Percentiles rank a stretch among this genome's conserved stretches.
Evolutionary conservation across 1,284 basidiomycete genomes (phyloP).

Genomic region (Apiotrichum montevideense): DNA sequence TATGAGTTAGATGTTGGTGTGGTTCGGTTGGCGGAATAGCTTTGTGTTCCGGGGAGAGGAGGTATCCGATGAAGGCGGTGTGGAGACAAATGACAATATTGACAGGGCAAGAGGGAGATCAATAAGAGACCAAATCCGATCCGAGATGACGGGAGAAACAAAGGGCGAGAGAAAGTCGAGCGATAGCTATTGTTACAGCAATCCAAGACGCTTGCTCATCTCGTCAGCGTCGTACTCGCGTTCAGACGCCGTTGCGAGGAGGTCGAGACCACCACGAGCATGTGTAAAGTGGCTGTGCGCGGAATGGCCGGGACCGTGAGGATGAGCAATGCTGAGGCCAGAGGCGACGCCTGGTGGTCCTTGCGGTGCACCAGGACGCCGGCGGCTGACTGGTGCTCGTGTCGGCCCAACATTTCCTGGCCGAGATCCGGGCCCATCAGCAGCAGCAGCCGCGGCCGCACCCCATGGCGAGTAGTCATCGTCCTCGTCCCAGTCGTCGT

Average conservation of each 20-base stretch:
- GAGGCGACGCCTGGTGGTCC: neutral
- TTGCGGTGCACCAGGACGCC: neutral
- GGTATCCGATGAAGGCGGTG: neutral
- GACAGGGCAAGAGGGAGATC: neutral
- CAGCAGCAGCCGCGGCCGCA: neutral
- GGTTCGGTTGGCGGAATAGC: no score
- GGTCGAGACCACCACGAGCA: neutral
- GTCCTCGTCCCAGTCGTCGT: constrained; percentile 1
- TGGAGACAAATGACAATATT: neutral
- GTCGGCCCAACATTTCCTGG: neutral
- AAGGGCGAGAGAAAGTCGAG: neutral
- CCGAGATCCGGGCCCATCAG: neutral
- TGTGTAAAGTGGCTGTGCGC: constrained; percentile 1
- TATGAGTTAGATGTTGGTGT: no score
- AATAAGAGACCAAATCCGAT: neutral
- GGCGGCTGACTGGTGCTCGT: neutral
- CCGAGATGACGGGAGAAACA: neutral
- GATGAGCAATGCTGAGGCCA: neutral
- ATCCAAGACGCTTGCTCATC: constrained; percentile 7
- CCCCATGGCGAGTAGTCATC: neutral
- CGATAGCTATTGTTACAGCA: neutral
- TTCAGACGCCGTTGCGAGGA: neutral
- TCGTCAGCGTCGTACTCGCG: constrained; percentile 7
- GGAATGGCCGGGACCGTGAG: neutral
- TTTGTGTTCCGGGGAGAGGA: neutral